phyloP scores from a whole-genome alignment of 1,284 basidiomycete genomes.

The Cystobasidium pallidum region DNA sequence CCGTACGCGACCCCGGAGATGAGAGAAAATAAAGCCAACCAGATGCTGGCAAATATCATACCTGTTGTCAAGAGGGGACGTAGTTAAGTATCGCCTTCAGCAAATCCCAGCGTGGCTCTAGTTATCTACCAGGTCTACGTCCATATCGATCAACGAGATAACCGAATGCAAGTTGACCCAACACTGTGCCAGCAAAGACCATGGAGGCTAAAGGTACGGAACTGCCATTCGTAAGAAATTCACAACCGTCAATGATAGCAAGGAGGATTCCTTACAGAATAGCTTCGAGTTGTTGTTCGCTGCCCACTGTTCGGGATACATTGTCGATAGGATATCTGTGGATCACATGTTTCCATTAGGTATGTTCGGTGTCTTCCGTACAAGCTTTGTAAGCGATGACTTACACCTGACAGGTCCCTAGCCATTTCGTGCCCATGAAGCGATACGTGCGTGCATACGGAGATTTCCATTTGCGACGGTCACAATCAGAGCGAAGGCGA shows the following conservation, averaged over 20 bases:
- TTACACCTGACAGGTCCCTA: conserved; percentile 32
- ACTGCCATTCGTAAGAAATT: too few species aligned
- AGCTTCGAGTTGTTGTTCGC: conserved; percentile 30
- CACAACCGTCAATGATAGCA: too few species aligned
- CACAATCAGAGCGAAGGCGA: background rate
- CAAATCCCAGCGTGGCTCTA: too few species aligned
- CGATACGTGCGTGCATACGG: background rate
- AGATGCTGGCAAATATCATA: conserved; percentile 73
- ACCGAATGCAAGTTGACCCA: conserved; percentile 63
- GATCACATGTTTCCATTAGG: background rate
- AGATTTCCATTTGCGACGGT: background rate
- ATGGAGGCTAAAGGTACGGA: too few species aligned
- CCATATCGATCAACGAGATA: conserved; percentile 83
- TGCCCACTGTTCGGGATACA: conserved; percentile 38
- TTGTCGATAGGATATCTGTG: conserved; percentile 18
- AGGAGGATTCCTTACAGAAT: conserved; percentile 13
- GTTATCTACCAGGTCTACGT: conserved; percentile 82
- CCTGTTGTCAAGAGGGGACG: background rate
- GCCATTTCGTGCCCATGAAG: background rate
- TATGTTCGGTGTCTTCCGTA: too few species aligned
- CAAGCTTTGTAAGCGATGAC: background rate
- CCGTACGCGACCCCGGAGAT: conserved; percentile 83
- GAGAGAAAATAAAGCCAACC: conserved; percentile 76
- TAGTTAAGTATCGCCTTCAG: too few species aligned
- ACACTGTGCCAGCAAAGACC: conserved; percentile 77